A percentile compares a stretch with the other conserved stretches of the same genome.
Conservation (phyloP, 768 basidiomycete genomes). For the Boletus bicolor region DNA sequence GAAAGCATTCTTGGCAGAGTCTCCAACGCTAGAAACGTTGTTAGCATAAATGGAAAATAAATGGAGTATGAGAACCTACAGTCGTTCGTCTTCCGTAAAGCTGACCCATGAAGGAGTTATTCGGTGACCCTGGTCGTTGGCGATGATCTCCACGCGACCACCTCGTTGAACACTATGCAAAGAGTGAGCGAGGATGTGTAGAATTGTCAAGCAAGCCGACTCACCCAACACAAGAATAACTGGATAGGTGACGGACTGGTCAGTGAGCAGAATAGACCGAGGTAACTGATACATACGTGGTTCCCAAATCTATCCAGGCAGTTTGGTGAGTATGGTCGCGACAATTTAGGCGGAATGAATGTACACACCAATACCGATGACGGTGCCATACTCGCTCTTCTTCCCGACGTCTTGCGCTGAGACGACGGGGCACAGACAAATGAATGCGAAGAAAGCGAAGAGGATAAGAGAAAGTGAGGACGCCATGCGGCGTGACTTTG, state of each 20-base stretch:
- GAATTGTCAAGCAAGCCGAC: constrained; percentile 24
- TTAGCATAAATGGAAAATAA: background rate
- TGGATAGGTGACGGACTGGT: constrained; percentile 33
- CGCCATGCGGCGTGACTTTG: constrained; percentile 50
- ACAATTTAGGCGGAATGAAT: rapidly evolving
- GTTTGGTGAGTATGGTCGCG: background rate
- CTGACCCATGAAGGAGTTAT: constrained; percentile 88
- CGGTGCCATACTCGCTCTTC: constrained; percentile 78
- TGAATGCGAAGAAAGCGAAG: constrained; percentile 64
- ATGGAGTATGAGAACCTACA: constrained; percentile 30
- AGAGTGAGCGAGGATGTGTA: background rate
- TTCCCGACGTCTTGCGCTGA: constrained; percentile 57
- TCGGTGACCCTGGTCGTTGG: constrained; percentile 87
- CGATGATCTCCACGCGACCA: constrained; percentile 86
- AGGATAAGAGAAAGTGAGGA: constrained; percentile 60
- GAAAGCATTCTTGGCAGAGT: constrained; percentile 95
- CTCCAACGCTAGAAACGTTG: constrained; percentile 59
- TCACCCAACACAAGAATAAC: constrained; percentile 95
- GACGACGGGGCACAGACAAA: constrained; percentile 66
- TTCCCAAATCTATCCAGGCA: constrained; percentile 72
- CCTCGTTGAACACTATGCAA: constrained; percentile 68
- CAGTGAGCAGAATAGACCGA: background rate
- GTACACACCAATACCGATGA: constrained; percentile 84
- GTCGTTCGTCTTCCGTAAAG: constrained; percentile 77
- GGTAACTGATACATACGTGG: constrained; percentile 53